phyloP scores from a whole-genome alignment of 768 basidiomycete species.

The Russula foetens region DNA sequence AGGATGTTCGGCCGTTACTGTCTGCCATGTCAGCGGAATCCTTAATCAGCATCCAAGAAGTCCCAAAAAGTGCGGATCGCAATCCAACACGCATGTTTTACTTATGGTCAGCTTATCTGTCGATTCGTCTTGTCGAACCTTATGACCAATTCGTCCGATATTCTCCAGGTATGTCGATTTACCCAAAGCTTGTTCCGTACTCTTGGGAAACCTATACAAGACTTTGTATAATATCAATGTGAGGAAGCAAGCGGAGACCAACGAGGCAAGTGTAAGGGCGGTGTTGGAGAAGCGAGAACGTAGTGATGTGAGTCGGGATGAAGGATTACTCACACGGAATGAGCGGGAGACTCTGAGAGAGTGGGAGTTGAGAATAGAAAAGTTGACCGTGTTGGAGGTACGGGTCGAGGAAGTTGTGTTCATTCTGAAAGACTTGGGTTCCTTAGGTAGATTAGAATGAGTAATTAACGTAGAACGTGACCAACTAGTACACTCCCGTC shows the following conservation, averaged over 20 bases:
- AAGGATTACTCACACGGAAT: constrained; percentile 55
- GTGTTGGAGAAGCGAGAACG: constrained; percentile 77
- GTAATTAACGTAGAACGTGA: not conserved
- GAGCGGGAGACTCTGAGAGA: constrained; percentile 69
- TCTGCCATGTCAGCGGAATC: constrained; percentile 73
- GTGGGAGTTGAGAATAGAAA: constrained; percentile 68
- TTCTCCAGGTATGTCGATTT: constrained; percentile 79
- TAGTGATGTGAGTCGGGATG: constrained; percentile 76
- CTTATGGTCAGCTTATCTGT: constrained; percentile 56
- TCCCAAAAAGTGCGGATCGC: constrained; percentile 84
- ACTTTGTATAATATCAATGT: constrained; percentile 79
- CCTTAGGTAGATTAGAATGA: not conserved
- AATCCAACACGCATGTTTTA: constrained; percentile 86
- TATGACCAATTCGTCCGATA: constrained; percentile 5
- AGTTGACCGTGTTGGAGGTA: constrained; percentile 71
- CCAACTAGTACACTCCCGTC: no score
- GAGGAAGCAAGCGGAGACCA: constrained; percentile 66
- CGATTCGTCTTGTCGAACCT: not conserved
- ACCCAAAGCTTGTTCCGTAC: constrained; percentile 67
- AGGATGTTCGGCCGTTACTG: constrained; percentile 76
- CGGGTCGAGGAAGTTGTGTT: constrained; percentile 87
- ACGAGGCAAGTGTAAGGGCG: constrained; percentile 53
- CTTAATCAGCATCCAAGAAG: constrained; percentile 86
- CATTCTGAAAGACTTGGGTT: constrained; percentile 73
- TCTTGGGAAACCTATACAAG: constrained; percentile 79